Base-by-base conservation (phyloP, 2,329 filamentous ascomycete species). In the Colletotrichum godetiae region DNA sequence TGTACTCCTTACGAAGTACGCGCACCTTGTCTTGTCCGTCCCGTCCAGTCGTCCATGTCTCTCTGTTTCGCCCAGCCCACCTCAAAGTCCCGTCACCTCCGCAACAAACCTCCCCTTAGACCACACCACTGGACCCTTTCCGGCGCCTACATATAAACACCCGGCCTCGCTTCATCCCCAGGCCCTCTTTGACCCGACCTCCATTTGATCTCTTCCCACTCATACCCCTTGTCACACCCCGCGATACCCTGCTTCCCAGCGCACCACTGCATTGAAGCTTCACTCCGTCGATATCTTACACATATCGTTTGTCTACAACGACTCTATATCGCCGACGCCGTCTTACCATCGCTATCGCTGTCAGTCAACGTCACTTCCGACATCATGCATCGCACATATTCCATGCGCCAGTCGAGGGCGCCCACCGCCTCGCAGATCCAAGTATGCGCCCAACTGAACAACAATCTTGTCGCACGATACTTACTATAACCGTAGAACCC, bases 371-470 rank as follows among this genome's bases (percentile, higher is more conserved):
- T 63, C 70, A 65, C 42, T 22, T 11, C 42, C 42, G 19, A 72
- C 85, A 86, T 75, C 70, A 99, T 99, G 96, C 97, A 99, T 91
- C 95, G 96, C 84, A 98, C 97, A 77, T 99, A 98, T 85, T 98
- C 95, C 80, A 97, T 98, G 97, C 95, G 97, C 92, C 94, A 97
- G 86, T 93, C 94, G 85, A 93, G 97, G 89, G 95, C 95, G 85
- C 97, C 97, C 61, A 99, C 97, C 77, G 97, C 97, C 81, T 97
- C 95, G 81, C 89, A 91, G 81, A 86, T 91, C 58, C 89, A 91
- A 83, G 89, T 91, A 80, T 75, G 84, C 73, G 42, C 42, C 52
- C 19, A 49, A 31, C n/a, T 15, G 7, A 13, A 31, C 15, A 22
- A 58, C 52, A 13, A 10, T 35, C n/a, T 57, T 62, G 12, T 24